Evolutionary conservation across 2,329 filamentous ascomycete genomes (phyloP), one percentile per base, ranked within the genome.

Genomic region (Pyrenophora seminiperda): DNA sequence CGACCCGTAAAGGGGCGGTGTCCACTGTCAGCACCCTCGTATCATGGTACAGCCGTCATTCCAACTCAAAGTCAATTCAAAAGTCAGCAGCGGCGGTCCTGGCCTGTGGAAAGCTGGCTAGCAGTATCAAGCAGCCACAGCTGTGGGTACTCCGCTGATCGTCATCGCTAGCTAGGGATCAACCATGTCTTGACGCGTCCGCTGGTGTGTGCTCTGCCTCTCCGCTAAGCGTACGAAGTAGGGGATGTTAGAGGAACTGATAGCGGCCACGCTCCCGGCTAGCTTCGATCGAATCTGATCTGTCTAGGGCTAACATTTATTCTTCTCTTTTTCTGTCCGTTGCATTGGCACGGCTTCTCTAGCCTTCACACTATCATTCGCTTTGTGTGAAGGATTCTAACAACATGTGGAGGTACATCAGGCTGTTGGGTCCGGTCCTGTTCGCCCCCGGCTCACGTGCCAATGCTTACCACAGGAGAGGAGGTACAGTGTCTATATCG

Each of bases 201-300:
- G 65, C 63, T 65, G 56, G 63, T 44, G 42, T 24, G 45, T 50
- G 44, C 56, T 53, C 41, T 58, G 54, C 51, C 50, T 45, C 47
- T 50, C 42, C 50, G 46, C 46, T 49, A 63, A 38, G 32, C 42
- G 32, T 45, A n/a, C 13, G 52, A 50, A 54, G 54, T 48, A 53
- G 49, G 47, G 36, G 50, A 58, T 41, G 50, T 55, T 60, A 63
- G 66, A 58, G 63, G 64, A 52, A 64, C 62, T 62, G 61, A 60
- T 63, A 59, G 60, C 53, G 53, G 50, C 47, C 41, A 48, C 49
- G 40, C 41, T 41, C 38, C 18, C 14, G 19, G 46, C 30, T 47
- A 37, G 27, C 45, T 37, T 51, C 42, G 29, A 46, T 57, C 39
- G 34, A 46, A 41, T 48, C 30, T 30, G 24, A 39, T 33, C 50